Evolutionary conservation across 495 filamentous ascomycete genomes (phyloP), one percentile per base, ranked within the genome.

Genomic region (Hypoxylon trugodes): DNA sequence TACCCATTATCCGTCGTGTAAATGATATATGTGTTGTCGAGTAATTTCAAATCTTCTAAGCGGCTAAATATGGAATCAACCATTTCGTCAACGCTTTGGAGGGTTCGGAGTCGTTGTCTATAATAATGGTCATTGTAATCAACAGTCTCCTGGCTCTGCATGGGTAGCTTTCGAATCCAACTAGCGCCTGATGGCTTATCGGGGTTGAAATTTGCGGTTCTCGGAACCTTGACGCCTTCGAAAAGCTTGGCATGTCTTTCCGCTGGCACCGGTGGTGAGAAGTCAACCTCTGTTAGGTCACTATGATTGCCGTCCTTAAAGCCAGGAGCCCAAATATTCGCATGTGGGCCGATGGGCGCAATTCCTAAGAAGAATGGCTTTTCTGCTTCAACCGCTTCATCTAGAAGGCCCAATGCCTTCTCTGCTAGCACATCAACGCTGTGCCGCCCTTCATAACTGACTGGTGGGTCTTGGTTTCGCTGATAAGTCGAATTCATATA

Each of bases 1-100:
- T 87, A 91, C 0, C 89, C 89, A 61, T 92, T 91, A 62, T 91
- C 89, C 0, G 84, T 87, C 1, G 87, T 87, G 69, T 88, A 91
- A 46, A 92, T 79, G 40, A 92, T 81, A 56, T 86, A 91, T 0
- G 89, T 91, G 59, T 89, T 84, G 8, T 90, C 86, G 6, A 90
- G 70, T 25, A 88, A 61, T 12, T 73, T 78, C 19, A 80, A 71
- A 1, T 75, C 66, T 10, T 83, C 80, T 0, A 92, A 72, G 0
- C 81, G 79, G 0, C 64, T 55, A 1, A 91, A 69, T 1, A 91
- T 58, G 0, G 70, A 71, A 15, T 87, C 85, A 0, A 92, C 84
- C 12, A 91, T 74, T 73, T 91, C 89, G 57, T 92, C 89, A 1
- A 91, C 88, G 5, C 80, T 79, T 65, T 90, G 87, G 40, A 91